phyloP scores from a whole-genome alignment of 768 basidiomycete genomes.

The Suillus tomentosus region DNA sequence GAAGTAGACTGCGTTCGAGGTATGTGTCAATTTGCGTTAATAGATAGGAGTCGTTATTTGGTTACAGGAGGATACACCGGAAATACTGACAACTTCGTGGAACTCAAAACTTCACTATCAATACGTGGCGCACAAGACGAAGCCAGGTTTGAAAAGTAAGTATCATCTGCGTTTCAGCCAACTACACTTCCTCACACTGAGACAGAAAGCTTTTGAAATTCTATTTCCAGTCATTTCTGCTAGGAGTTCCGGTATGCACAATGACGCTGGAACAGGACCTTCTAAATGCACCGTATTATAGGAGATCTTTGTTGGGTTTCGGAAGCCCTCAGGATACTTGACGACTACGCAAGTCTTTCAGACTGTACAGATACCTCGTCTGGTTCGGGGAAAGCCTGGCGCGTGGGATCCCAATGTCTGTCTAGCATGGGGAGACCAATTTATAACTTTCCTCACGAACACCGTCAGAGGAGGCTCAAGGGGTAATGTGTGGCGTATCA shows the following conservation, averaged over 20 bases:
- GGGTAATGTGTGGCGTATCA: conserved; percentile 67
- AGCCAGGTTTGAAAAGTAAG: conserved; percentile 78
- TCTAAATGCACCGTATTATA: conserved; percentile 28
- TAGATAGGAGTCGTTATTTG: background rate
- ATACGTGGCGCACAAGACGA: conserved; percentile 69
- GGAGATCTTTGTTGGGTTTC: conserved; percentile 89
- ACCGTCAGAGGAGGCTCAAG: conserved; percentile 28
- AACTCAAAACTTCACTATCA: conserved; percentile 82
- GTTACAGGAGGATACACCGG: conserved; percentile 60
- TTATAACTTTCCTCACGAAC: conserved; percentile 57
- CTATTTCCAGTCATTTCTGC: conserved; percentile 88
- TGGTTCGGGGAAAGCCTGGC: conserved; percentile 70
- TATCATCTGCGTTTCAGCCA: background rate
- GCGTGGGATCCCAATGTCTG: conserved; percentile 80
- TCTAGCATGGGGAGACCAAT: conserved; percentile 69
- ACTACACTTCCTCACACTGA: conserved; percentile 11
- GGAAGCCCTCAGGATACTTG: conserved; percentile 72
- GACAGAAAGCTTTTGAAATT: conserved; percentile 86
- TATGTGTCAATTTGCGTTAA: conserved; percentile 30
- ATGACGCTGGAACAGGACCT: conserved; percentile 1
- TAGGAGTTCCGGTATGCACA: conserved; percentile 80
- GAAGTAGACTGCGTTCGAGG: conserved; percentile 91
- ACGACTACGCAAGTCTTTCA: conserved; percentile 70
- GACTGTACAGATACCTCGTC: conserved; percentile 77
- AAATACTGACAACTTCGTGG: conserved; percentile 70